A percentile compares a stretch with the other conserved stretches of the same genome.
Evolutionary conservation across 192 early-diverging fungal species (phyloP).

Genomic region (Coemansia sp.): DNA sequence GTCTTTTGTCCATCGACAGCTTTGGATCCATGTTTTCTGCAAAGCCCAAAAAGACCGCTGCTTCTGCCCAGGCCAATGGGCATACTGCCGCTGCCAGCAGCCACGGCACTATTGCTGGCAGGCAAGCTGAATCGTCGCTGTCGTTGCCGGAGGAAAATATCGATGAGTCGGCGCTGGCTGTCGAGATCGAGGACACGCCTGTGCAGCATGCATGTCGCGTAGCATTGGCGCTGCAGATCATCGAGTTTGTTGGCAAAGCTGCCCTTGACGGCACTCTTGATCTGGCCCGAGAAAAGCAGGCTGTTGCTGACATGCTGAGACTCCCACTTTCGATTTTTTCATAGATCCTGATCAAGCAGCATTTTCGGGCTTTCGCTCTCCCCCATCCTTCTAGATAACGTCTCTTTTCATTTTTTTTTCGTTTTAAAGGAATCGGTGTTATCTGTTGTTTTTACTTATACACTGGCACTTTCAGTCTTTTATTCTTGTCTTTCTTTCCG

Average conservation of each 20-base stretch:
- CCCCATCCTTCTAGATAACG: neutral
- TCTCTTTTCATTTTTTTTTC: neutral
- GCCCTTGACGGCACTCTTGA: conserved; percentile 4
- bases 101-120: neutral
- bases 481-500: neutral
- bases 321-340: conserved; percentile 27
- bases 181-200: conserved; percentile 52
- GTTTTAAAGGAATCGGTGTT: neutral
- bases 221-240: conserved; percentile 49
- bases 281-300: conserved; percentile 27
- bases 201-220: conserved; percentile 50
- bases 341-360: neutral
- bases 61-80: neutral
- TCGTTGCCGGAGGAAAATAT: neutral
- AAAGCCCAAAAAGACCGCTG: neutral
- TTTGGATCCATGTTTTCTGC: conserved; percentile 32
- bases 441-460: neutral
- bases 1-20: conserved; percentile 34
- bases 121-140: neutral
- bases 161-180: conserved; percentile 21
- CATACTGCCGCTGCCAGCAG: conserved; percentile 10
- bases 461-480: neutral
- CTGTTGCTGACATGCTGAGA: conserved; percentile 29
- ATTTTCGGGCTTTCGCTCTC: neutral
- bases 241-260: conserved; percentile 25